Conservation (phyloP, 176 grass and related monocot species). For the Cymbopogon citratus region DNA sequence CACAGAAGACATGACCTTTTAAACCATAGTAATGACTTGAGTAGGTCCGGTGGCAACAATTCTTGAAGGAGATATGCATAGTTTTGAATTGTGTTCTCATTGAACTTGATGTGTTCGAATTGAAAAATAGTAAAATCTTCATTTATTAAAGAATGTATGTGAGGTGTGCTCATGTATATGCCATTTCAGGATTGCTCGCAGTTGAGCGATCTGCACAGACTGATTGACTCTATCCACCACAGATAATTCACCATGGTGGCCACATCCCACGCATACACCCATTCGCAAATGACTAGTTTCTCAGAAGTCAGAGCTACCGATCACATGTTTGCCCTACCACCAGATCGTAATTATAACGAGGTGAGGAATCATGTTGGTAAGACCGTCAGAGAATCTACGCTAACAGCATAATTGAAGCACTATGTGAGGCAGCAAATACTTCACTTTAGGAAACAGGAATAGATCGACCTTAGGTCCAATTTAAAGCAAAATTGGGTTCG, state of each 20-base stretch:
- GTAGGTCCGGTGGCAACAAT: no score
- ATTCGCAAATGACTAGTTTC: neutral
- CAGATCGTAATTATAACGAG: neutral
- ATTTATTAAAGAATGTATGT: no score
- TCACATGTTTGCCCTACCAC: neutral
- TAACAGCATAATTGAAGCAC: conserved; percentile 7
- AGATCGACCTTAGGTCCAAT: neutral
- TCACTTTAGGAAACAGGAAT: neutral
- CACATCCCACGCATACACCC: neutral
- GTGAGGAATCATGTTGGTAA: neutral
- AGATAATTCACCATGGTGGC: neutral
- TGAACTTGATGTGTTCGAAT: no score
- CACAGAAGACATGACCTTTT: no score
- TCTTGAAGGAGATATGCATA: no score
- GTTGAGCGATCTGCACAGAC: no score
- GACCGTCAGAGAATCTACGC: neutral
- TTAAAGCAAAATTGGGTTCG: neutral
- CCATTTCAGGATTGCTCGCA: no score
- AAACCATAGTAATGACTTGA: no score
- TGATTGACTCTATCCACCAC: neutral
- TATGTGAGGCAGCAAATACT: neutral
- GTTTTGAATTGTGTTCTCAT: no score
- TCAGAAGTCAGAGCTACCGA: neutral
- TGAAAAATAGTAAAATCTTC: no score
- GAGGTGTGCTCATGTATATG: no score